Evolutionary conservation across 768 basidiomycete species (phyloP).

Genomic region (Pulveroboletus sp.): DNA sequence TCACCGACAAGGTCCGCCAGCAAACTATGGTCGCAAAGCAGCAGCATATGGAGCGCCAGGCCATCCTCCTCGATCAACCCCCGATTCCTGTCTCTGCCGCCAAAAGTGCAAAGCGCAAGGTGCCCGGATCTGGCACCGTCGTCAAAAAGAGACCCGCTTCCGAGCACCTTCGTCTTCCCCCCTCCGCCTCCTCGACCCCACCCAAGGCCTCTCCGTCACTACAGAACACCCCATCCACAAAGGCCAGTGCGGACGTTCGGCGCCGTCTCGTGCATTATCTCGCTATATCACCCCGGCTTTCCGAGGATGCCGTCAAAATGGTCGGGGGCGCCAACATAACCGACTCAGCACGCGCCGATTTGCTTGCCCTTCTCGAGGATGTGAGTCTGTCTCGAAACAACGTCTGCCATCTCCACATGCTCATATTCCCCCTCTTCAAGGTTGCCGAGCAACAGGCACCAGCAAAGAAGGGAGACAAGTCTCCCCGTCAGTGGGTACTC

Average conservation of each 20-base stretch:
- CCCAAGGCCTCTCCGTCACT: conserved; percentile 31
- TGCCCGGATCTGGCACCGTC: conserved; percentile 25
- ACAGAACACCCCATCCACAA: conserved; percentile 15
- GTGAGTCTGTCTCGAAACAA: conserved; percentile 29
- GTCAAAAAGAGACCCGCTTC: conserved; percentile 25
- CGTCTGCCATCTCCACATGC: background rate
- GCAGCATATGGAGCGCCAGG: conserved; percentile 46
- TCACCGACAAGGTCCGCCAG: conserved; percentile 43
- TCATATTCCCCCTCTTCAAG: conserved; percentile 29
- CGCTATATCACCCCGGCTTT: conserved; percentile 45
- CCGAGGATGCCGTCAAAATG: conserved; percentile 34
- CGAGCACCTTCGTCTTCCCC: conserved; percentile 28
- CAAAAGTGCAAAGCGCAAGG: conserved; percentile 44
- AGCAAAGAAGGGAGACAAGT: conserved; percentile 33
- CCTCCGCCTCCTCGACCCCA: conserved; percentile 25
- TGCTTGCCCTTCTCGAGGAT: conserved; percentile 47
- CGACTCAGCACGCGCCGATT: conserved; percentile 34
- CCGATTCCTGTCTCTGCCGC: conserved; percentile 23
- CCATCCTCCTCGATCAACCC: conserved; percentile 38
- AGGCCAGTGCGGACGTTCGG: conserved; percentile 22
- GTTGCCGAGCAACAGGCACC: conserved; percentile 43
- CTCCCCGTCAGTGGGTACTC: conserved; percentile 46
- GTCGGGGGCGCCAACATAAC: conserved; percentile 42
- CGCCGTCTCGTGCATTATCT: conserved; percentile 47
- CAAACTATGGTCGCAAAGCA: conserved; percentile 43